These are phyloP conservation scores for Hansenula anomala DNA, from an alignment of 1,139 yeast genomes.

Conservation along the genomic window DNA sequence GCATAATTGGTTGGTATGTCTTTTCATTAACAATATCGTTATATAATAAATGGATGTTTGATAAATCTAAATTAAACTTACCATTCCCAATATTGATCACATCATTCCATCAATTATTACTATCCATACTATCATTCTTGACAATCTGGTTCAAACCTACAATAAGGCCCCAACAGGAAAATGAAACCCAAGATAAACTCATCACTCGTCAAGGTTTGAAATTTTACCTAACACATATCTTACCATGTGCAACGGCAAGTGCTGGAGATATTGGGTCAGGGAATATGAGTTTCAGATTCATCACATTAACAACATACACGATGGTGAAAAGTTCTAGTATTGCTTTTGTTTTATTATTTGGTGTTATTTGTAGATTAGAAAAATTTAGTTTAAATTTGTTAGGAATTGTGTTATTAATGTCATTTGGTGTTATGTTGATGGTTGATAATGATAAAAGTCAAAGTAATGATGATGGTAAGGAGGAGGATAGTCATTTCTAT, in stretches of 20 bases:
- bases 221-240: conserved; percentile 47
- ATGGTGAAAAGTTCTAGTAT: conserved; percentile 85
- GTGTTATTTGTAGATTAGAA: conserved; percentile 76
- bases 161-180: conserved; percentile 36
- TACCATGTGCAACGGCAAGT: conserved; percentile 85
- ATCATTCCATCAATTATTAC: conserved; percentile 74
- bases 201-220: conserved; percentile 9
- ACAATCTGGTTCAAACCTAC: conserved; percentile 44
- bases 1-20: conserved; percentile 41
- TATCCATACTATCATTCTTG: conserved; percentile 43
- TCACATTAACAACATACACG: conserved; percentile 84
- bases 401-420: conserved; percentile 71
- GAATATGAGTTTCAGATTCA: conserved; percentile 73
- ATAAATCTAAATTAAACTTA: conserved; percentile 61
- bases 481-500: conserved; percentile 24
- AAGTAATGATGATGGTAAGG: conserved; percentile 13
- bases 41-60: conserved; percentile 98
- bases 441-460: conserved; percentile 39
- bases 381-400: conserved; percentile 60
- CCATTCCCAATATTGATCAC: conserved; percentile 83
- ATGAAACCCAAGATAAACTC: conserved; percentile 2
- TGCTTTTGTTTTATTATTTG: conserved; percentile 83
- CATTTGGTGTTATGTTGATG: conserved; percentile 83
- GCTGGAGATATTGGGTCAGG: conserved; percentile 95
- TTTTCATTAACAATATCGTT: conserved; percentile 75